Conservation (phyloP, 2,329 filamentous ascomycete genomes). For the Dothistroma pini region DNA sequence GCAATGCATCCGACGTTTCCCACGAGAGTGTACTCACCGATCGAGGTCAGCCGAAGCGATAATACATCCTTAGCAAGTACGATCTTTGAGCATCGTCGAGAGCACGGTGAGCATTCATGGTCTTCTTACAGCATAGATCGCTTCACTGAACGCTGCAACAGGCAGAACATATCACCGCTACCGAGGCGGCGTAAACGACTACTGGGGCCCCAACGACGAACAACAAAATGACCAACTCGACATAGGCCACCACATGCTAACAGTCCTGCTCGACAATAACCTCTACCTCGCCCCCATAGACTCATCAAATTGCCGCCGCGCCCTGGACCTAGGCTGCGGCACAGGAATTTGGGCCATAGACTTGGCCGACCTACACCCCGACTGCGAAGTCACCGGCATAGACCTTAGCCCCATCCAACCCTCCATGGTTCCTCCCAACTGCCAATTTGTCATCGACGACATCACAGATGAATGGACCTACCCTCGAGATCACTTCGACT, state of each 20-base stretch:
- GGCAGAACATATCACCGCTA: constrained; percentile 10
- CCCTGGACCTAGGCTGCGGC: constrained; percentile 8
- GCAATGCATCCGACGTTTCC: background rate
- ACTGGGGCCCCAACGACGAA: constrained; percentile 13
- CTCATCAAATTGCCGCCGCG: background rate
- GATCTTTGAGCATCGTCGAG: constrained; percentile 1
- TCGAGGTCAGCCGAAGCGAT: constrained; percentile 1
- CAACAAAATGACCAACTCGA: constrained; percentile 12
- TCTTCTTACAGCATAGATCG: background rate
- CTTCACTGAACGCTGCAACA: background rate
- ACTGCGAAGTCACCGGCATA: constrained; percentile 2
- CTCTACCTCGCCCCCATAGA: constrained; percentile 8
- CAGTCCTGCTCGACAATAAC: constrained; percentile 5
- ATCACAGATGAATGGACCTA: constrained; percentile 2
- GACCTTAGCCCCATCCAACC: constrained; percentile 5
- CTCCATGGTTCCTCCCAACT: constrained; percentile 1
- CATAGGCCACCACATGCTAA: constrained; percentile 13
- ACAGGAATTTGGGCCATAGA: constrained; percentile 9
- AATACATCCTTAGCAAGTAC: constrained; percentile 1
- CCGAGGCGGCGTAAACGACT: constrained; percentile 4
- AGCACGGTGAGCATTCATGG: background rate
- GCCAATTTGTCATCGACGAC: constrained; percentile 8
- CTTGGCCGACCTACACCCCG: background rate
- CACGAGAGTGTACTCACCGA: background rate
- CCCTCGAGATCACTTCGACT: constrained; percentile 4